Evolutionary conservation across 2,329 filamentous ascomycete genomes (phyloP), one percentile per base, ranked within the genome.

Genomic region (Sporothrix brunneoviolacea): DNA sequence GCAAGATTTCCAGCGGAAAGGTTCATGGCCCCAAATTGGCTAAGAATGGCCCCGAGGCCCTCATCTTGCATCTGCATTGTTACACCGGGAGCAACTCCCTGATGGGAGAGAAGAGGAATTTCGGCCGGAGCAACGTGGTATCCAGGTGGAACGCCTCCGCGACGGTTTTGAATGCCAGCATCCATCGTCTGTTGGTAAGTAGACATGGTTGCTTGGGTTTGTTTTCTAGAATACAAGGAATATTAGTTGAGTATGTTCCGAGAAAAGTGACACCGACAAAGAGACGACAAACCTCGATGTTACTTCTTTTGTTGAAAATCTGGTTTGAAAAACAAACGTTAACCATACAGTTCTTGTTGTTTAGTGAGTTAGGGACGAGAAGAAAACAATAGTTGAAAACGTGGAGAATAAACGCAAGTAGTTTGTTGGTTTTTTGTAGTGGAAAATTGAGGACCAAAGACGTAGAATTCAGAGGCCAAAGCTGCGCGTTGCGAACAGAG

Each of bases 1-100:
- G 56, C 48, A 41, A 62, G 52, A 45, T 40, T 51, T 16, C 52
- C 56, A 7, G 55, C 57, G 6, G 61, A 55, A 6, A 65, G 43
- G 15, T 54, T 52, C 21, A 66, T 51, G 5, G 57, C 53, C 24
- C 57, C 54, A 51, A 65, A 66, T 21, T 66, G 64, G 22, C 53
- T 62, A 53, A 65, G 57, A 1, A 66, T 56, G 3, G 59, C 54
- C 8, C 57, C 55, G 18, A 55, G 21, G 4, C 33, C 40, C 12
- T 58, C 50, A 18, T 59, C 57, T 27, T 48, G 55, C 13, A 51
- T 35, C 21, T 50, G 53, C 16, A 39, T 33, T 3, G 27, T 19
- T 13, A 43, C 38, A 4, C 44, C 46, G 3, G 42, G 39, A 13
- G 33, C 48, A 22, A 33, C n/a, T 6, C 22, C 38, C 8, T 51